Percentiles rank a stretch among this genome's conserved stretches.
These are phyloP conservation scores for Aureobasidium sp. DNA, from an alignment of 2,329 filamentous ascomycete genomes.

Conservation along the genomic window DNA sequence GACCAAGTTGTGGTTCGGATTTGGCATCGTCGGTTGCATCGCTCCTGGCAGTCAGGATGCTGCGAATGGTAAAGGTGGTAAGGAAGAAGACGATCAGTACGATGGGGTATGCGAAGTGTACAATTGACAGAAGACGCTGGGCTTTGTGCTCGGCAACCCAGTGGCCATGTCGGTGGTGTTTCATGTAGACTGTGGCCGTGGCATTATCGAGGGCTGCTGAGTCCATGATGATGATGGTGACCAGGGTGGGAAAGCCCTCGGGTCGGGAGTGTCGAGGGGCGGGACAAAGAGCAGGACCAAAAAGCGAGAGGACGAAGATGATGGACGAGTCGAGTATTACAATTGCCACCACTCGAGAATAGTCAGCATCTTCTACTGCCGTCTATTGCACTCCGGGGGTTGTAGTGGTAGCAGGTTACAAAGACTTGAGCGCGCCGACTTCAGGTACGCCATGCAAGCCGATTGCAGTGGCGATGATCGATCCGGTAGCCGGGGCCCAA, in stretches of 20 bases:
- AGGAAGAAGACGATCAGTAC: constrained; percentile 59
- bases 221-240: constrained; percentile 2
- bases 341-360: not conserved
- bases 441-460: constrained; percentile 7
- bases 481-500: not conserved
- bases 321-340: not conserved
- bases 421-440: not conserved
- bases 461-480: constrained; percentile 8
- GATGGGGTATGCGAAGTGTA: constrained; percentile 57
- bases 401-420: not conserved
- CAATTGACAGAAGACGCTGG: constrained; percentile 37
- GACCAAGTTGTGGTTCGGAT: constrained; percentile 55
- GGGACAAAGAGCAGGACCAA: not conserved
- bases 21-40: constrained; percentile 37
- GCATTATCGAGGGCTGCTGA: not conserved
- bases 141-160: constrained; percentile 36
- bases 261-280: not conserved
- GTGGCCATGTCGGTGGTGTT: constrained; percentile 19
- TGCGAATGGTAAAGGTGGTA: constrained; percentile 53
- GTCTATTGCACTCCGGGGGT: not conserved
- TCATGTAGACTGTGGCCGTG: constrained; percentile 7
- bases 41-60: constrained; percentile 48
- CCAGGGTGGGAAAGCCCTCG: constrained; percentile 2
- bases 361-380: constrained; percentile 14
- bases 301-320: not conserved